Evolutionary conservation across 1,284 basidiomycete species (phyloP), one percentile per base, ranked within the genome.

Genomic region (Irpex sp.): DNA sequence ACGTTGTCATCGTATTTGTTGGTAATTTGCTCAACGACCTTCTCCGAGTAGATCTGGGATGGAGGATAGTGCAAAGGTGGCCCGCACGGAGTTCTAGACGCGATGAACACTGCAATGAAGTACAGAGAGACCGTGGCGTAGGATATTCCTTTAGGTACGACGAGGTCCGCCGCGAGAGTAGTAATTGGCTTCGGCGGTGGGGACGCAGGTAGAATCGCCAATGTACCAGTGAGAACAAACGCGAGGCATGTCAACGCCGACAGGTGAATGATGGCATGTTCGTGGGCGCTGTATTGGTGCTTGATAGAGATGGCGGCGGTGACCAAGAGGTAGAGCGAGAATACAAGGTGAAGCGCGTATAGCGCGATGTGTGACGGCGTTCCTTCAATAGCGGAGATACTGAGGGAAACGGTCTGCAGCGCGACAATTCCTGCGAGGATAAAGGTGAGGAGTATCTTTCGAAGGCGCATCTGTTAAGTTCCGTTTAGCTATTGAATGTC

Each of bases 31-130:
- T 80, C 75, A 26, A 90, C 77, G 0, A 78, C 85, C 73, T 93
- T 93, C 59, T 88, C 79, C 0, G 89, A 86, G 71, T 95, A 95
- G 47, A 95, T 88, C 13, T 78, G 78, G 55, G 84, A 80, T 5
- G 87, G 79, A 0, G 90, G 89, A 68, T 86, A 91, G 70, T 93
- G 85, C 31, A 94, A 77, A 3, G 81, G 75, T 0, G 94, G 94
- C 0, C 93, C 93, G 46, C 84, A 80, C 1, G 87, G 89, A 2
- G 86, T 89, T 0, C 82, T 86, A 56, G 84, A 78, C 6, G 83
- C 78, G 35, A 90, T 67, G 33, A 81, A 61, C 59, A 80, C 77
- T 0, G 81, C 76, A n/a, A 82, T 61, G 17, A 79, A 66, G 65
- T 88, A 86, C 5, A 89, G 74, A 0, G 74, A 74, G 4, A 87